Percentiles rank a stretch among this genome's conserved stretches.
Evolutionary conservation across 148 eudicot genomes (phyloP).

Genomic region (Hydrangea macrophylla): DNA sequence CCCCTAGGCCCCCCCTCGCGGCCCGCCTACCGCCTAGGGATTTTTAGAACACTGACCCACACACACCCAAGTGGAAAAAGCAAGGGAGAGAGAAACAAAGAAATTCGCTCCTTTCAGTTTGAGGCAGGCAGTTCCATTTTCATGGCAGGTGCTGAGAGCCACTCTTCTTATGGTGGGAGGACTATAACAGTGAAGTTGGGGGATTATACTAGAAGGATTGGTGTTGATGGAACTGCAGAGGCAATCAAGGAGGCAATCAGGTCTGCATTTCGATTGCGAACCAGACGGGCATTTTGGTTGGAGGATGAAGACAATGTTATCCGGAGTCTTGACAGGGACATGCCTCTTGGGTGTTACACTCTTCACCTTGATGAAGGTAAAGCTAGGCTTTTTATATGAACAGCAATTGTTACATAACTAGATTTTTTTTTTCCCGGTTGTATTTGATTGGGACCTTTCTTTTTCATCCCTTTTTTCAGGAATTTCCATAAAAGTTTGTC

Average conservation of each 20-base stretch:
- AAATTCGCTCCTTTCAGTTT: background rate
- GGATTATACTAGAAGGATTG: constrained; percentile 47
- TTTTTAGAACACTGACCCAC: too few species aligned
- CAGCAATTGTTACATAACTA: background rate
- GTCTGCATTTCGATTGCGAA: constrained; percentile 61
- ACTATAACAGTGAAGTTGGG: constrained; percentile 63
- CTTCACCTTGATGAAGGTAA: constrained; percentile 72
- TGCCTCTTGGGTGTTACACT: constrained; percentile 56
- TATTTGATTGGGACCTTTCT: background rate
- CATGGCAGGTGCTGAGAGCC: constrained; percentile 49
- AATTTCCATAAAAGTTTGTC: constrained; percentile 48
- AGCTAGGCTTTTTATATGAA: background rate
- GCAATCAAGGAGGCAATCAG: constrained; percentile 69
- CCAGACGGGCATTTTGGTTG: constrained; percentile 68
- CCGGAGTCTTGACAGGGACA: constrained; percentile 61
- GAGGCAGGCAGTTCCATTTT: background rate
- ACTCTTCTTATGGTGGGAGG: constrained; percentile 45
- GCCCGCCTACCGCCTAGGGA: too few species aligned
- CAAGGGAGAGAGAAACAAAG: too few species aligned
- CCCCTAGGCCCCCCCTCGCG: too few species aligned
- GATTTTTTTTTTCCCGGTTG: background rate
- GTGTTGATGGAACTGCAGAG: constrained; percentile 59
- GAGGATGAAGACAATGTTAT: constrained; percentile 62
- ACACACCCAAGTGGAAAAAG: too few species aligned
- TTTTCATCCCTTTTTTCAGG: constrained; percentile 12